Evolutionary conservation across 768 basidiomycete species (phyloP), one percentile per base, ranked within the genome.

Genomic region (Naganishia randhawae): DNA sequence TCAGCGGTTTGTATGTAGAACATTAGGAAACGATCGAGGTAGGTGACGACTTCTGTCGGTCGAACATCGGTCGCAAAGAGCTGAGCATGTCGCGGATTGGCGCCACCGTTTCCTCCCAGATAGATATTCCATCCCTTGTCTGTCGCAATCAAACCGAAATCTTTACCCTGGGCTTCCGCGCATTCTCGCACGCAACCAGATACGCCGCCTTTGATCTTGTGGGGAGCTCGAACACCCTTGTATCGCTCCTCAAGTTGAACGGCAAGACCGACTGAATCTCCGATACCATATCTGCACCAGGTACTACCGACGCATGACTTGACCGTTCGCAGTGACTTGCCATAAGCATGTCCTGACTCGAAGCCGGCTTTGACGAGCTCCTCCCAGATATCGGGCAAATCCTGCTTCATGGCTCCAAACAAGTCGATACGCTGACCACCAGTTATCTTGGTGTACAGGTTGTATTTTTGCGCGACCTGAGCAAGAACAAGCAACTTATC

Each of bases 41-140:
- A 84, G 19, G 82, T 81, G 48, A 88, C 74, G 22, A 86, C 87
- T 70, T 85, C 82, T n/a, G 84, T 83, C 0, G 85, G 86, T 0
- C 88, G 85, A 1, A 90, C 88, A 73, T 89, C 88, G 50, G 76
- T 84, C 1, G 86, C 87, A 64, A 89, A 84, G 2, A 89, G 81
- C 4, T 85, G 83, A 2, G 87, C 88, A 73, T 89, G 88, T 11
- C 84, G 77, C 11, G 81, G 81, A 29, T 69, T 77, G 32, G 79
- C 82, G 48, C 87, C 88, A n/a, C 88, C 88, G 74, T 90, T 89
- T 2, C 88, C 88, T 50, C 85, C 86, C 25, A 89, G 77, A 73
- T 85, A 88, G 63, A 88, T 85, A 72, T 89, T 89, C 87, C 88
- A 89, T n/a, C 88, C 88, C 77, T 89, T 89, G 78, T 86, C 86